phyloP scores from a whole-genome alignment of 2,329 filamentous ascomycete genomes.

The Stylonectria norvegica region DNA sequence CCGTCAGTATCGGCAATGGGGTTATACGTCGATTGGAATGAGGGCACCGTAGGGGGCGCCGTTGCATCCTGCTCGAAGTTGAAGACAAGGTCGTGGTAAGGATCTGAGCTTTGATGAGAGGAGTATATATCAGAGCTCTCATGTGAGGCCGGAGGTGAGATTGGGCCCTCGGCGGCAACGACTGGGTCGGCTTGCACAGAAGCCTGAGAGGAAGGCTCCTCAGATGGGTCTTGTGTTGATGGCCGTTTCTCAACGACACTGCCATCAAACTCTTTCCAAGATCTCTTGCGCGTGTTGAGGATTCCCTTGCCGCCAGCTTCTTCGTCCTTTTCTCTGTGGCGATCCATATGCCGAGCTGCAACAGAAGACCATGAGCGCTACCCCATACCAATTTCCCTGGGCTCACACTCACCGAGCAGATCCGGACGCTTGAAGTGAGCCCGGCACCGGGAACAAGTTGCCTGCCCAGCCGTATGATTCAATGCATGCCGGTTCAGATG shows the following conservation, averaged over 20 bases:
- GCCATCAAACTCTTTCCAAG: conserved; percentile 53
- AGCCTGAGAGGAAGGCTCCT: background rate
- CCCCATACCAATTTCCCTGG: background rate
- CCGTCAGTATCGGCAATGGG: background rate
- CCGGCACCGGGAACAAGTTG: conserved; percentile 56
- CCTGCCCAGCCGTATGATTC: conserved; percentile 52
- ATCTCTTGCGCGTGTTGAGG: conserved; percentile 52
- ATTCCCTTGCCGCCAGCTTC: conserved; percentile 50
- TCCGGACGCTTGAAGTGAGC: conserved; percentile 61
- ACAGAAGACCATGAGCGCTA: background rate
- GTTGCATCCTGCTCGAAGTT: background rate
- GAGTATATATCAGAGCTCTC: background rate
- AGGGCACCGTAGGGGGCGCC: conserved; percentile 14
- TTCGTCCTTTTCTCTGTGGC: conserved; percentile 54
- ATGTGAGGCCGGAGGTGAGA: background rate
- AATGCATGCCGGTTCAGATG: conserved; percentile 56
- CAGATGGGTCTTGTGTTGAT: conserved; percentile 1
- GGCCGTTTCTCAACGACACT: conserved; percentile 46
- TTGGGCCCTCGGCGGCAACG: background rate
- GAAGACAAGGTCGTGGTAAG: background rate
- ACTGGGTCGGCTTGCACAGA: background rate
- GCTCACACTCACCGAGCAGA: conserved; percentile 32
- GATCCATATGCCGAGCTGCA: conserved; percentile 54
- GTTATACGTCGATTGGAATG: background rate
- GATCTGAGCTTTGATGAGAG: background rate